These are phyloP conservation scores for Porphyrellus cyaneotinctus DNA, from an alignment of 768 basidiomycete species.

Conservation along the genomic window DNA sequence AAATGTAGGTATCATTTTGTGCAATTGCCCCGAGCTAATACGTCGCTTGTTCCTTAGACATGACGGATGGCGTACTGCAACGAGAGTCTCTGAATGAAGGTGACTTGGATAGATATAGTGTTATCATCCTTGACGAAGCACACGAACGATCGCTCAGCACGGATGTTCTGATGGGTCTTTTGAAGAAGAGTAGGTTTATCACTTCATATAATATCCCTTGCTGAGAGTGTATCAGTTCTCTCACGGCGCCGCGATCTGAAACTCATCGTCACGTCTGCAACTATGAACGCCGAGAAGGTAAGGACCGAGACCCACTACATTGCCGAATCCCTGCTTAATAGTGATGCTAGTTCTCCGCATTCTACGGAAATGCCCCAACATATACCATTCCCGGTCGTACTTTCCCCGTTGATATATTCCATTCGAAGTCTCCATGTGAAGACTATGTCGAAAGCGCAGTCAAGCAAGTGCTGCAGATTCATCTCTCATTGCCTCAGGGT, in stretches of 20 bases:
- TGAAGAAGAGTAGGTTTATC: conserved; percentile 74
- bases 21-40: background rate
- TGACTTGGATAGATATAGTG: conserved; percentile 94
- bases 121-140: conserved; percentile 98
- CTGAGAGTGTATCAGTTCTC: conserved; percentile 48
- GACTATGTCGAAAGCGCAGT: conserved; percentile 98
- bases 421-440: conserved; percentile 96
- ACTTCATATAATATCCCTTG: background rate
- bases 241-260: conserved; percentile 90
- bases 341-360: conserved; percentile 80
- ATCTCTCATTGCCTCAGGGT: conserved; percentile 86
- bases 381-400: conserved; percentile 95
- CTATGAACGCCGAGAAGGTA: conserved; percentile 99
- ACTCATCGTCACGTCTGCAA: conserved; percentile 96
- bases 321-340: background rate
- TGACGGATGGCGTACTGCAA: conserved; percentile 99
- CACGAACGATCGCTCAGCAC: conserved; percentile 97
- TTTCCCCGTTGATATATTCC: conserved; percentile 96
- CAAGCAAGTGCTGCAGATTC: conserved; percentile 96
- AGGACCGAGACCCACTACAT: conserved; percentile 1
- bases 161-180: conserved; percentile 95
- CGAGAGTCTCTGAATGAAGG: conserved; percentile 98
- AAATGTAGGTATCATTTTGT: conserved; percentile 65
- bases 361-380: conserved; percentile 92
- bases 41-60: conserved; percentile 50